These are phyloP conservation scores for Protostelium mycophagum DNA, from an alignment of 78 protist genomes.

Conservation along the genomic window DNA sequence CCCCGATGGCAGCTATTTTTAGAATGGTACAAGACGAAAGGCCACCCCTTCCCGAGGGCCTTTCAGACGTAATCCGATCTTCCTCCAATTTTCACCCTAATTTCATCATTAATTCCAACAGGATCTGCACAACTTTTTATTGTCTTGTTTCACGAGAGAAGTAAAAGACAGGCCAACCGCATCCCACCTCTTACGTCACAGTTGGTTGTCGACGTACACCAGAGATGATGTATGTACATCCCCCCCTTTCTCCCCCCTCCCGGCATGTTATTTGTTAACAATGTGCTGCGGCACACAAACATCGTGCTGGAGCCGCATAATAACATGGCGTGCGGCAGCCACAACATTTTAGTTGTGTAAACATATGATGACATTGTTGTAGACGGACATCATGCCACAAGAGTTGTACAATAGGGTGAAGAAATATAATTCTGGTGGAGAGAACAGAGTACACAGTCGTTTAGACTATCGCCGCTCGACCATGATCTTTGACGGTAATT, in stretches of 20 bases:
- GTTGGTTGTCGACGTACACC: not conserved
- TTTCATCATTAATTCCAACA: not conserved
- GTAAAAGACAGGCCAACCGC: not conserved
- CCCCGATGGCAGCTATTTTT: slow-evolving; percentile 93
- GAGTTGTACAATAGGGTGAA: not conserved
- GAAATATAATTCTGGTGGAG: too few species aligned
- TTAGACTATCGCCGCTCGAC: not conserved
- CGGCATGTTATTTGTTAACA: too few species aligned
- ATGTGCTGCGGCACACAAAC: too few species aligned
- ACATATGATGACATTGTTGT: too few species aligned
- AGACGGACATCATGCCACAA: not conserved
- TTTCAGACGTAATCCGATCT: slow-evolving; percentile 57
- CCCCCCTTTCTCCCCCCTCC: too few species aligned
- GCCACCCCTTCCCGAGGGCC: slow-evolving; percentile 91
- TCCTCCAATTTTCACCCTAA: not conserved
- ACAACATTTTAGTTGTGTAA: too few species aligned
- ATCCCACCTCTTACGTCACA: not conserved
- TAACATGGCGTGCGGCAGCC: too few species aligned
- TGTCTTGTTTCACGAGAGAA: not conserved
- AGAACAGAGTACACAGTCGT: not conserved
- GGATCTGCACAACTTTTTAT: not conserved
- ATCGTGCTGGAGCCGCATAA: too few species aligned
- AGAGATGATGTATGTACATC: too few species aligned
- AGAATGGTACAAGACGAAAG: slow-evolving; percentile 94
- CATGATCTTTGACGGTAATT: not conserved